These are phyloP conservation scores for Physaria fendleri DNA, from an alignment of 345 rosid species.

Conservation along the genomic window DNA sequence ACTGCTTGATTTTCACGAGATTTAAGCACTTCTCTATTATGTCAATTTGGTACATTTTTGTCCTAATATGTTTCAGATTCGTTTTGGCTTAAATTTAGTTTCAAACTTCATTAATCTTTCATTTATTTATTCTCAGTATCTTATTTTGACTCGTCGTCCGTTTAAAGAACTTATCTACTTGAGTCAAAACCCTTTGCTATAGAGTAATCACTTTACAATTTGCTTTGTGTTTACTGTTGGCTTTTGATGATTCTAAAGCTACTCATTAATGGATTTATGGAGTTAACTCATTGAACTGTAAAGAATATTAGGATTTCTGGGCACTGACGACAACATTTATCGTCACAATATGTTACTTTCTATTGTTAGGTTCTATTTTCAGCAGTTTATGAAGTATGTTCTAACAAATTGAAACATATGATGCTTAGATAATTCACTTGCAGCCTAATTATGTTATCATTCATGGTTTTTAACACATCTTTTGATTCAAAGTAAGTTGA, in stretches of 20 bases:
- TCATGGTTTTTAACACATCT: no score
- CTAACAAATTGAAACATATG: no score
- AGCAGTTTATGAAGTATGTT: no score
- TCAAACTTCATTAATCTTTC: neutral
- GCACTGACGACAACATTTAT: no score
- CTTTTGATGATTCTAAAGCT: conserved; percentile 8
- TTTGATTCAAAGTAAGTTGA: no score
- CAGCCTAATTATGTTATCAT: no score
- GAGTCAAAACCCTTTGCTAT: conserved; percentile 17
- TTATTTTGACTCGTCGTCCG: conserved; percentile 26
- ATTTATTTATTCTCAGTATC: neutral
- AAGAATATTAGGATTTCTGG: no score
- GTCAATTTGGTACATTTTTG: conserved; percentile 2
- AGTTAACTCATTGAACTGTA: neutral
- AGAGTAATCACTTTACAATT: neutral
- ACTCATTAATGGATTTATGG: neutral
- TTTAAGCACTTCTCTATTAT: neutral
- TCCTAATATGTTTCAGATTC: conserved; percentile 18
- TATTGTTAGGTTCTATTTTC: no score
- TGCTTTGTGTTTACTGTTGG: neutral
- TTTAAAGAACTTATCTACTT: conserved; percentile 2
- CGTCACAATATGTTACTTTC: no score
- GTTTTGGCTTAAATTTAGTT: conserved; percentile 24
- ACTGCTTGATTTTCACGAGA: conserved; percentile 12
- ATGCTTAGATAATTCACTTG: no score